phyloP scores from a whole-genome alignment of 148 eudicot genomes.

The Gaultheria prostrata region DNA sequence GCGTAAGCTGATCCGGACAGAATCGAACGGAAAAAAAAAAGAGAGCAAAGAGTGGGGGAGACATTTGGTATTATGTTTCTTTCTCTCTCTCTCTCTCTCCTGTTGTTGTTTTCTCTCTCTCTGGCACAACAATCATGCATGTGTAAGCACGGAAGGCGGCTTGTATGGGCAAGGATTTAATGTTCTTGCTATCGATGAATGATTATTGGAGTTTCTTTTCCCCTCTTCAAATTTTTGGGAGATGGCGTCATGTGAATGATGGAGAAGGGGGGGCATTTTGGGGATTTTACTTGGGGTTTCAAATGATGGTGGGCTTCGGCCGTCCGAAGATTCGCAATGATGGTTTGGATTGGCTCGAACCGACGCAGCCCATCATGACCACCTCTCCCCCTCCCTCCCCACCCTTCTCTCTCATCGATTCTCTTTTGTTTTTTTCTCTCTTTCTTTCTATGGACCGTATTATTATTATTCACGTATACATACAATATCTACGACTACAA shows the following conservation, averaged over 20 bases:
- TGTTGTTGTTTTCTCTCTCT: background rate
- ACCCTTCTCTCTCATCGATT: slow-evolving; percentile 20
- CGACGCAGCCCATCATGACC: slow-evolving; percentile 52
- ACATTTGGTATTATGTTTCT: slow-evolving; percentile 27
- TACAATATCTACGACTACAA: background rate
- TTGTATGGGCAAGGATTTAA: slow-evolving; percentile 47
- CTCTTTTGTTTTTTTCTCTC: slow-evolving; percentile 29
- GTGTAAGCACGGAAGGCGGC: slow-evolving; percentile 92
- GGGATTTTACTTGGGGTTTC: slow-evolving; percentile 16
- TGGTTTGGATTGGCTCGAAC: slow-evolving; percentile 68
- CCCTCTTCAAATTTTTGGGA: too few relatives aligned
- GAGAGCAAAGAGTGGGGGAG: slow-evolving; percentile 20
- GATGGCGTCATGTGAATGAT: slow-evolving; percentile 50
- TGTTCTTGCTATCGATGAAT: slow-evolving; percentile 28
- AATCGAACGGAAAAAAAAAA: background rate
- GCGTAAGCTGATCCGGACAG: too few relatives aligned
- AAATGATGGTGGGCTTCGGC: slow-evolving; percentile 62
- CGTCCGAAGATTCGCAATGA: slow-evolving; percentile 93
- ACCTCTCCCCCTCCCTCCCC: slow-evolving; percentile 34
- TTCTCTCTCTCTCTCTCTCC: background rate
- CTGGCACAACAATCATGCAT: slow-evolving; percentile 86
- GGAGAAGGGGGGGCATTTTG: slow-evolving; percentile 21
- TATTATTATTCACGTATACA: background rate
- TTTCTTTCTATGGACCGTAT: background rate
- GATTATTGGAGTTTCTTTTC: slow-evolving; percentile 10